Conservation (phyloP, 2,329 filamentous ascomycete species). For the Macrophomina pseudophaseolina region DNA sequence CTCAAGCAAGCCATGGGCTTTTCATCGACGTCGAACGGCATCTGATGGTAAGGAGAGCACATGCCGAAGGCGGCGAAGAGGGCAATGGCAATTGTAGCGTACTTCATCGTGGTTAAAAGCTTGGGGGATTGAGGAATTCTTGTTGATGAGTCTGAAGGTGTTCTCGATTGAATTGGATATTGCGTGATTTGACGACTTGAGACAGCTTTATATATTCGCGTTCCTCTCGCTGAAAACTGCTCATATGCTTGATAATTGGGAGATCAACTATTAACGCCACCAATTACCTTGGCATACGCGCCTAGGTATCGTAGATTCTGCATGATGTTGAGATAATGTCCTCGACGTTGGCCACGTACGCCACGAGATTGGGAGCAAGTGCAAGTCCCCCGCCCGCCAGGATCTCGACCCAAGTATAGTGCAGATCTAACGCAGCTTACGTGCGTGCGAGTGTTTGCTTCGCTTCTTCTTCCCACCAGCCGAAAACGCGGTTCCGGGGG, state of each 20-base stretch:
- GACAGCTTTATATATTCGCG: neutral
- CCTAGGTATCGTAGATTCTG: neutral
- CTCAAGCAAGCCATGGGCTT: neutral
- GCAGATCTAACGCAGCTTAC: neutral
- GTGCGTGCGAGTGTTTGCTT: neutral
- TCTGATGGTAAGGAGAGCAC: conserved; percentile 4
- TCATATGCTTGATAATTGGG: too few relatives aligned
- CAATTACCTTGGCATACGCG: neutral
- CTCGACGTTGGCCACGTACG: neutral
- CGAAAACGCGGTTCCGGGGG: too few relatives aligned
- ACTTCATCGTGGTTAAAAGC: neutral
- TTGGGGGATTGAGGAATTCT: neutral
- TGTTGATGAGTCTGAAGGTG: neutral
- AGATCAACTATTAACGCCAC: too few relatives aligned
- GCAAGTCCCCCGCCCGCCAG: neutral
- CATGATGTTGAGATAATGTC: neutral
- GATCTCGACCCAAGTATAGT: neutral
- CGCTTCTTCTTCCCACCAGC: too few relatives aligned
- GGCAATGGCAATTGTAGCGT: conserved; percentile 1
- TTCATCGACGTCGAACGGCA: neutral
- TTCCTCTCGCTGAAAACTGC: neutral
- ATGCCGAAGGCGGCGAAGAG: conserved; percentile 3
- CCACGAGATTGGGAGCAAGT: neutral
- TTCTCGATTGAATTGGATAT: neutral
- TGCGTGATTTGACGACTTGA: neutral